phyloP scores from a whole-genome alignment of 805 yeast species.

The Lachancea sp. region DNA sequence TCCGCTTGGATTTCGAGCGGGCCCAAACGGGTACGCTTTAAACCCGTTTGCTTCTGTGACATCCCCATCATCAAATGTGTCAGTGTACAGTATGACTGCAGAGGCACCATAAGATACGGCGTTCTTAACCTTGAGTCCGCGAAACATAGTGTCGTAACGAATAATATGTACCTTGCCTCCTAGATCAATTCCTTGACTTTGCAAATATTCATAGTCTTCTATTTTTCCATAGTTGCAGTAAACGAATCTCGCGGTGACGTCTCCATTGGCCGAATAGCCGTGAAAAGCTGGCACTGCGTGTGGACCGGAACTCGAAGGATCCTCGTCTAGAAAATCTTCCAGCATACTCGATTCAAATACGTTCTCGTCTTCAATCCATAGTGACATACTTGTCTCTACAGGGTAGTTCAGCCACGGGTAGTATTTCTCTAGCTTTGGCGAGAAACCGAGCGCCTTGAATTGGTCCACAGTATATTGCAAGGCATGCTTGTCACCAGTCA shows the following conservation, averaged over 20 bases:
- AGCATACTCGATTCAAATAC: constrained; percentile 44
- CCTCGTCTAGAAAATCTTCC: constrained; percentile 43
- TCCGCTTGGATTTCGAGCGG: constrained; percentile 55
- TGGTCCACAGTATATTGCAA: constrained; percentile 46
- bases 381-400: constrained; percentile 37
- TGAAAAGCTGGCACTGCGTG: constrained; percentile 46
- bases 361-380: constrained; percentile 31
- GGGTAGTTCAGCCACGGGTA: constrained; percentile 53
- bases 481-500: constrained; percentile 41
- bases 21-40: constrained; percentile 54
- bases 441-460: constrained; percentile 46
- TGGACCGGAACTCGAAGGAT: constrained; percentile 35
- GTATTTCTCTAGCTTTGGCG: constrained; percentile 46
- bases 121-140: constrained; percentile 53
- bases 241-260: constrained; percentile 48
- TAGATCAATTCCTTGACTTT: constrained; percentile 38
- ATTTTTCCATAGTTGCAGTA: constrained; percentile 55
- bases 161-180: constrained; percentile 54
- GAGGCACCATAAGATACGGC: constrained; percentile 59
- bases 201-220: constrained; percentile 46
- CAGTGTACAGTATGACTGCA: constrained; percentile 45
- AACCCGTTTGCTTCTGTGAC: constrained; percentile 51
- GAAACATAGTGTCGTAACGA: constrained; percentile 43
- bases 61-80: constrained; percentile 48
- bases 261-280: constrained; percentile 61